Base-by-base conservation (phyloP, 768 basidiomycete species). In the Suillus brevipes region DNA sequence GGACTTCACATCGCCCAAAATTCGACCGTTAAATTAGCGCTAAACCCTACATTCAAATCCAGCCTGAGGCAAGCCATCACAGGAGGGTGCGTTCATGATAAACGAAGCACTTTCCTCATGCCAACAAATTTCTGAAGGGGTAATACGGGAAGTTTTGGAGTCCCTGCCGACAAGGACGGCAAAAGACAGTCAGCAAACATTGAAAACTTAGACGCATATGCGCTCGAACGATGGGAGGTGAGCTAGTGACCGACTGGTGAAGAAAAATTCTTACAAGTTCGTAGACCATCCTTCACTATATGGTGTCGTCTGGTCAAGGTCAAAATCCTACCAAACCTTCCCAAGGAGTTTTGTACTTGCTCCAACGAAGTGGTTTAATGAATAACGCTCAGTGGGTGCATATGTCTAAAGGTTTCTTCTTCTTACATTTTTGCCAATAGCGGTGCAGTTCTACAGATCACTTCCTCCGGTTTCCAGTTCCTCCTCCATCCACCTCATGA, bases 401-500 rank as follows among this genome's bases (percentile, higher is more conserved):
- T 40, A 18, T 63, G 56, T 55, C 47, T 57, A 20, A 25, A 31
- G 6, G 18, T 34, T 50, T 23, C 5, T 18, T 43, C 37, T 25
- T 18, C 38, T 28, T 50, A 63, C 53, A n/a, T 37, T 31, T 42
- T 43, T 66, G 43, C 66, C 63, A 64, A 34, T 67, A 87, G 85
- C 65, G 87, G 87, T 55, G 82, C 81, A 58, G 76, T 83, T 63
- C 81, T 88, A 49, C 87, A 89, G 72, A 99, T 99, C 74, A 98
- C 96, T 16, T 97, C 95, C 18, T 83, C 87, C 14, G 97, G 97
- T 12, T 99, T 99, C 75, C 97, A 98, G 73, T 99, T 99, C 74
- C 85, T 99, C 56, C 85, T 99, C 28, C 92, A 97, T 74, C 89
- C 95, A 36, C 92, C 97, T 25, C 94, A 97, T 71, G 92, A 89